These are phyloP conservation scores for Neofusicoccum laricinum DNA, from an alignment of 2,329 filamentous ascomycete species.

Conservation along the genomic window DNA sequence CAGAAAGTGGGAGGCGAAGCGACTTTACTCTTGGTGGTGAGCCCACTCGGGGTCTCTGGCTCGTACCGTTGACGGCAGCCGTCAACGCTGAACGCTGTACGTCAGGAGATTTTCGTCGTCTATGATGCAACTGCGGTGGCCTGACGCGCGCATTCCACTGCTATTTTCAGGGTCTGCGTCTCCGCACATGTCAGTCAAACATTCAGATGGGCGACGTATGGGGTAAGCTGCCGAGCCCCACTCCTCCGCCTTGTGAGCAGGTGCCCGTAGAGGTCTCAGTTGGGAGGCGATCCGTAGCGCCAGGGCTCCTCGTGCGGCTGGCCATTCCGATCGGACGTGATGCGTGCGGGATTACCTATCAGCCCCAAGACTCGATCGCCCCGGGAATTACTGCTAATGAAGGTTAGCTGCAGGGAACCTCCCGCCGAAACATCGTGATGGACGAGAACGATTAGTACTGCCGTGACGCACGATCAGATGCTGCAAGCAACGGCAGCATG, in stretches of 20 bases:
- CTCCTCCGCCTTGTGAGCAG: neutral
- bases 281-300: neutral
- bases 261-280: neutral
- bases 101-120: neutral
- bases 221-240: constrained; percentile 2
- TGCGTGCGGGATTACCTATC: neutral
- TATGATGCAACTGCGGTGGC: constrained; percentile 3
- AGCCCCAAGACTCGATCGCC: neutral
- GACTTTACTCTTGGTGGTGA: neutral
- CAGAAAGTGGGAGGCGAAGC: neutral
- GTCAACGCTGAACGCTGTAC: neutral
- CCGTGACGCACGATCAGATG: neutral
- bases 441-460: too few species aligned
- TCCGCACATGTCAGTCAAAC: constrained; percentile 1
- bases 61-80: neutral
- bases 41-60: neutral
- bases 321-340: neutral
- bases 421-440: neutral
- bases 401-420: neutral
- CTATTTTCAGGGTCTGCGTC: constrained; percentile 6
- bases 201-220: neutral
- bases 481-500: neutral
- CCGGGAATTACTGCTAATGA: neutral
- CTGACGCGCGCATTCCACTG: neutral
- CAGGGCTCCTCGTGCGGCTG: neutral